Base-by-base conservation (phyloP, 2,329 filamentous ascomycete genomes). In the Ciborinia camelliae region DNA sequence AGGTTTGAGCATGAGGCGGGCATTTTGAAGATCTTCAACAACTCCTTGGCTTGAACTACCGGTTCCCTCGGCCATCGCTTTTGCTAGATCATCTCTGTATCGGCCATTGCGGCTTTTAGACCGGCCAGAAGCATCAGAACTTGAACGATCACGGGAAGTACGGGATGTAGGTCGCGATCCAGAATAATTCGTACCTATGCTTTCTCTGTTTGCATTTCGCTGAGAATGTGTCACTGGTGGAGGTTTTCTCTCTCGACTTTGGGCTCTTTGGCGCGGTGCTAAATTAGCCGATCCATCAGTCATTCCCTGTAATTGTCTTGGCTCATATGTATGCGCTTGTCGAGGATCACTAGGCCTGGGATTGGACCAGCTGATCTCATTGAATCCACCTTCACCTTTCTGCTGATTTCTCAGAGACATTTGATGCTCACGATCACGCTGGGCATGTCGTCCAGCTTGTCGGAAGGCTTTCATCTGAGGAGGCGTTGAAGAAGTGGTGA, bases 101-200 rank as follows among this genome's bases (percentile, higher is more conserved):
- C 69, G 66, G 32, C 70, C 72, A 65, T 71, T 75, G 26, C 70
- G 70, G 55, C 71, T 73, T 65, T 72, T 74, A 2, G 73, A 74
- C 50, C 71, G 68, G 30, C 66, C 69, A 50, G 72, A 74, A 9
- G 68, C 67, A 62, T 73, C 72, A 37, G 73, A 75, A 54, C 68
- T 69, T 23, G 73, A 74, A 48, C 73, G 66, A 54, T 75, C 73
- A 39, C 73, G 67, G n/a, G 72, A 70, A 26, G 68, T 41, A 45
- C 68, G 67, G 37, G 71, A 72, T 48, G 68, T 66, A 18, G 73
- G 70, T 57, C 69, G 66, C 9, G 72, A 74, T 26, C 62, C 72
- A 39, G 73, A 72, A 35, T 65, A 59, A 52, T 62, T 71, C 6
- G 68, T 69, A 32, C 59, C 68, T 26, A 65, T 48, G 52, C 62